Conservation (phyloP, 352 stramenopile genomes). For the Phytophthora uliginosa region DNA sequence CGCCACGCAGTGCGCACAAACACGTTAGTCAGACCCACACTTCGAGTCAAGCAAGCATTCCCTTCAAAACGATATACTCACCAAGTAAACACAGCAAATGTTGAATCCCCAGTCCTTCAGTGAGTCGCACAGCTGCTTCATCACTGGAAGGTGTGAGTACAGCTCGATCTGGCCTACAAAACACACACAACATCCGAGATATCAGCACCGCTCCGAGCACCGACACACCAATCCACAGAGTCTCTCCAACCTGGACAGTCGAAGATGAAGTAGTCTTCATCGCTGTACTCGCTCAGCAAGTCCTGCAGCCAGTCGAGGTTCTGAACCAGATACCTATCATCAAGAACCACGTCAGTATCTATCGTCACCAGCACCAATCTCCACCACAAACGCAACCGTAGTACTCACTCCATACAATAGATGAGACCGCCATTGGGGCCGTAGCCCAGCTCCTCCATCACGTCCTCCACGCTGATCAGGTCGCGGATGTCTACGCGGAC, state of each 20-base stretch:
- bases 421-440: conserved; percentile 98
- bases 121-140: conserved; percentile 90
- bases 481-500: conserved; percentile 91
- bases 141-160: conserved; percentile 93
- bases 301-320: conserved; percentile 98
- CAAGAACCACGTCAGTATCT: conserved; percentile 13
- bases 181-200: neutral
- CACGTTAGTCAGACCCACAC: neutral
- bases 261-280: conserved; percentile 99
- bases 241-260: conserved; percentile 95
- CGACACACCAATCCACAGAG: neutral
- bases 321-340: conserved; percentile 86
- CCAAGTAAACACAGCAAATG: conserved; percentile 92
- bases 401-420: conserved; percentile 99
- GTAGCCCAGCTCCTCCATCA: conserved; percentile 98
- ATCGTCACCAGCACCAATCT: neutral
- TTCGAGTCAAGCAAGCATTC: neutral
- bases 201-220: conserved; percentile 6
- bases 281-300: conserved; percentile 90
- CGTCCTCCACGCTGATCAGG: conserved; percentile 96
- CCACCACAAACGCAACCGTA: conserved; percentile 24
- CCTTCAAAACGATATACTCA: conserved; percentile 24
- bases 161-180: conserved; percentile 91
- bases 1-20: neutral
- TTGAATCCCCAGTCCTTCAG: conserved; percentile 90